Conservation (phyloP, 495 filamentous ascomycete genomes). For the Penicillium argentinense region DNA sequence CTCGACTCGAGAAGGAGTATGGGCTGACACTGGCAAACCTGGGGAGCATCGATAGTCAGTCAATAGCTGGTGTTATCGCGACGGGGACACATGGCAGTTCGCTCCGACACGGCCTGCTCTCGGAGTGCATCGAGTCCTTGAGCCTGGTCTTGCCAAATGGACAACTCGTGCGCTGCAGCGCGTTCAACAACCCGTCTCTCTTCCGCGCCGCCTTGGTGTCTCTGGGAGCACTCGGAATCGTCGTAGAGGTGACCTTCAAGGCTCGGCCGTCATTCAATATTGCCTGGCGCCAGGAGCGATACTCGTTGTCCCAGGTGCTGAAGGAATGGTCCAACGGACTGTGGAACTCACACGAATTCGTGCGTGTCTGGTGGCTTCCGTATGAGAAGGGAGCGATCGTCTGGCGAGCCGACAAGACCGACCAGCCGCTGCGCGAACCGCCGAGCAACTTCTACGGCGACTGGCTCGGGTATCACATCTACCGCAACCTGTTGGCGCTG, state of each 20-base stretch:
- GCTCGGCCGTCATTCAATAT: conserved; percentile 76
- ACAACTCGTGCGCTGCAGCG: conserved; percentile 69
- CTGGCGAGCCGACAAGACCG: conserved; percentile 79
- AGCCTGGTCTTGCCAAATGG: conserved; percentile 84
- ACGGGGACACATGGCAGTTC: conserved; percentile 94
- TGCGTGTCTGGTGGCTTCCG: conserved; percentile 96
- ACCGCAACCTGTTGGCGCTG: conserved; percentile 82
- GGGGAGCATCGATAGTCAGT: conserved; percentile 93
- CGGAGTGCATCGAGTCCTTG: conserved; percentile 68
- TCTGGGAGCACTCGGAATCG: conserved; percentile 85
- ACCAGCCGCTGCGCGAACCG: conserved; percentile 48
- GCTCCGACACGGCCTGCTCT: conserved; percentile 77
- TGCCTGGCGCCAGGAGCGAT: conserved; percentile 79
- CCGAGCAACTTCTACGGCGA: conserved; percentile 74
- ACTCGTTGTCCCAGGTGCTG: conserved; percentile 64
- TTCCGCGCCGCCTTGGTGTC: conserved; percentile 88
- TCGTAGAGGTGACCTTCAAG: conserved; percentile 83
- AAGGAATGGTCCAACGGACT: conserved; percentile 68
- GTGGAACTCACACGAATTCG: conserved; percentile 85
- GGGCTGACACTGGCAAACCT: conserved; percentile 84
- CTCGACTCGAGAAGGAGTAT: conserved; percentile 59
- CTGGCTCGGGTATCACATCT: conserved; percentile 77
- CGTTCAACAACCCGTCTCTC: conserved; percentile 67
- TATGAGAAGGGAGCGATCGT: conserved; percentile 83
- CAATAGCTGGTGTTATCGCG: conserved; percentile 86